phyloP scores from a whole-genome alignment of 345 rosid genomes.

The Heritiera fomes region DNA sequence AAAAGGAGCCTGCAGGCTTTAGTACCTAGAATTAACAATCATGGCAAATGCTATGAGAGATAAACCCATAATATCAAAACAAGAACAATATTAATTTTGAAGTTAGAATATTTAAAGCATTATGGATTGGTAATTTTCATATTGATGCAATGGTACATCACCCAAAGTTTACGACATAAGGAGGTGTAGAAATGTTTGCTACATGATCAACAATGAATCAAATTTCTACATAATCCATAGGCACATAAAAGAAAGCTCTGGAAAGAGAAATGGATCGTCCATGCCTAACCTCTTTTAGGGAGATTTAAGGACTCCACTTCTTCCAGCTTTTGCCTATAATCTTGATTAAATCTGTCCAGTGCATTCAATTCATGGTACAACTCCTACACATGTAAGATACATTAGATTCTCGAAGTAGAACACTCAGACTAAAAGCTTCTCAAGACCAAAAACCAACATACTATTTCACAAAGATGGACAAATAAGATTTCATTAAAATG shows the following conservation, averaged over 20 bases:
- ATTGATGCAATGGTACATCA: neutral
- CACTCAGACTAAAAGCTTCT: neutral
- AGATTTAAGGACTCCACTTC: slow-evolving; percentile 56
- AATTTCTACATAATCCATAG: neutral
- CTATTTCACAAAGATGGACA: neutral
- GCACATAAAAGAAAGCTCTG: neutral
- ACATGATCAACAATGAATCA: neutral
- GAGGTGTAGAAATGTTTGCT: neutral
- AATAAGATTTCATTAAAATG: neutral
- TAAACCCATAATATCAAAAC: neutral
- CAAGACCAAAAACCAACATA: neutral
- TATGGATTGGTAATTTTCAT: neutral
- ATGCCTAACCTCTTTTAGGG: slow-evolving; percentile 55
- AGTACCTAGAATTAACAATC: neutral
- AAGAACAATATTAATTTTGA: neutral
- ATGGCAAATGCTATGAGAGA: neutral
- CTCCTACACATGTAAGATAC: slow-evolving; percentile 45
- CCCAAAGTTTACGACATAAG: neutral
- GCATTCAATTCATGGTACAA: slow-evolving; percentile 68
- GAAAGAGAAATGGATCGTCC: neutral
- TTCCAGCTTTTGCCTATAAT: slow-evolving; percentile 50
- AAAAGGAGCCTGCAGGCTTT: neutral
- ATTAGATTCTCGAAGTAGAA: slow-evolving; percentile 23
- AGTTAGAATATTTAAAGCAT: neutral
- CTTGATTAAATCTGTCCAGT: slow-evolving; percentile 68